phyloP scores from a whole-genome alignment of 139 green algal species.

The Medakamo hakoo region DNA sequence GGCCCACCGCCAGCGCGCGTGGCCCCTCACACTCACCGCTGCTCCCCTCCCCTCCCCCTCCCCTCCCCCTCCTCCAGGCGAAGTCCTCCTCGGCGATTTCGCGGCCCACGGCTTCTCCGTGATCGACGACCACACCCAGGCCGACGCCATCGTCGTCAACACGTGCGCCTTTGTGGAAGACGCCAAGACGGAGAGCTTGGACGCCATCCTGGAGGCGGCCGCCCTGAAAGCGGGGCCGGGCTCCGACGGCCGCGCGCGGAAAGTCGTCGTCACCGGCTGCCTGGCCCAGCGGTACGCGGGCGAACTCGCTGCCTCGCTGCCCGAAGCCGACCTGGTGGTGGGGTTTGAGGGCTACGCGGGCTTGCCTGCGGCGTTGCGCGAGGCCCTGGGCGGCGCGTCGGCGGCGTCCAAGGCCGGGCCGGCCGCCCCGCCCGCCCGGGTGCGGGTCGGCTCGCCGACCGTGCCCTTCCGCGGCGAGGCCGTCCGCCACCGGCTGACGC shows the following conservation, averaged over 20 bases:
- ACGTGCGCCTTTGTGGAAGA: slow-evolving; percentile 84
- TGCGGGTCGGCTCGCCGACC: slow-evolving; percentile 57
- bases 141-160: slow-evolving; percentile 74
- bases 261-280: slow-evolving; percentile 76
- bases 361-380: slow-evolving; percentile 27
- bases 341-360: slow-evolving; percentile 59
- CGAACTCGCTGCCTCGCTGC: slow-evolving; percentile 47
- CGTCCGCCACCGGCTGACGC: slow-evolving; percentile 54
- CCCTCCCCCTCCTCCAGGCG: slow-evolving; percentile 22
- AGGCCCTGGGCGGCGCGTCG: slow-evolving; percentile 20
- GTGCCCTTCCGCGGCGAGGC: slow-evolving; percentile 65
- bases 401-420: too few species aligned
- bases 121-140: slow-evolving; percentile 36
- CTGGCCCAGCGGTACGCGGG: slow-evolving; percentile 69
- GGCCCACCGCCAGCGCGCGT: background rate
- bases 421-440: background rate
- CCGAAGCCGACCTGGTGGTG: slow-evolving; percentile 69
- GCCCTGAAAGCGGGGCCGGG: slow-evolving; percentile 38
- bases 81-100: slow-evolving; percentile 81
- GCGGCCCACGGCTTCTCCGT: slow-evolving; percentile 46
- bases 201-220: slow-evolving; percentile 66
- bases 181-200: slow-evolving; percentile 61
- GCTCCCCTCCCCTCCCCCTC: background rate
- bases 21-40: background rate
- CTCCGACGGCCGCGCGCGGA: slow-evolving; percentile 25